Conservation (phyloP, 306 rosid genomes). For the Vigna hirtella region DNA sequence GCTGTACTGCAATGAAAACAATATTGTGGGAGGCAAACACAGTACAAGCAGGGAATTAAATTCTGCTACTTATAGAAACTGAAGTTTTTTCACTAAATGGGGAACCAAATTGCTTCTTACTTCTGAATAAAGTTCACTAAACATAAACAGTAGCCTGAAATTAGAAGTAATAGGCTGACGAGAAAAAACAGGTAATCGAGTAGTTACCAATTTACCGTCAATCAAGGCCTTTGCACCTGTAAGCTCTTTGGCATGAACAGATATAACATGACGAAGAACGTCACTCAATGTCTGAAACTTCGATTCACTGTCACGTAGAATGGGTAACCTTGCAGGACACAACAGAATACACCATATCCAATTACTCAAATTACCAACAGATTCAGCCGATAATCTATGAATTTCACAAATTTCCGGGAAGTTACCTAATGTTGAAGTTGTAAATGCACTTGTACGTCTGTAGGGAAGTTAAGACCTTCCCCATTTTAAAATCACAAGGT, state of each 20-base stretch:
- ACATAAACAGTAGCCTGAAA: not conserved
- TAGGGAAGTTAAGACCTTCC: conserved; percentile 75
- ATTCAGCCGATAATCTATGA: conserved; percentile 4
- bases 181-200: conserved; percentile 5
- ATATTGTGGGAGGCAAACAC: conserved; percentile 1
- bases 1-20: not conserved
- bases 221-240: conserved; percentile 66
- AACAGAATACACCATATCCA: conserved; percentile 33
- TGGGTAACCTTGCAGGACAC: conserved; percentile 70
- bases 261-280: conserved; percentile 68
- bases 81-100: not conserved
- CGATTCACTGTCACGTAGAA: conserved; percentile 60
- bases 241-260: conserved; percentile 75
- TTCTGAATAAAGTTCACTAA: not conserved
- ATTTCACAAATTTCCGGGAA: conserved; percentile 4
- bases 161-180: not conserved
- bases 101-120: conserved; percentile 18
- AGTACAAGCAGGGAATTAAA: conserved; percentile 2
- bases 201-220: conserved; percentile 84
- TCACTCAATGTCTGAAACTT: conserved; percentile 65
- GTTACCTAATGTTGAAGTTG: conserved; percentile 85
- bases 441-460: conserved; percentile 76
- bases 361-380: conserved; percentile 35
- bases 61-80: not conserved
- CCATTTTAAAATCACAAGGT: conserved; percentile 95